phyloP scores from a whole-genome alignment of 345 rosid species.

The Eucalyptus urophylla region DNA sequence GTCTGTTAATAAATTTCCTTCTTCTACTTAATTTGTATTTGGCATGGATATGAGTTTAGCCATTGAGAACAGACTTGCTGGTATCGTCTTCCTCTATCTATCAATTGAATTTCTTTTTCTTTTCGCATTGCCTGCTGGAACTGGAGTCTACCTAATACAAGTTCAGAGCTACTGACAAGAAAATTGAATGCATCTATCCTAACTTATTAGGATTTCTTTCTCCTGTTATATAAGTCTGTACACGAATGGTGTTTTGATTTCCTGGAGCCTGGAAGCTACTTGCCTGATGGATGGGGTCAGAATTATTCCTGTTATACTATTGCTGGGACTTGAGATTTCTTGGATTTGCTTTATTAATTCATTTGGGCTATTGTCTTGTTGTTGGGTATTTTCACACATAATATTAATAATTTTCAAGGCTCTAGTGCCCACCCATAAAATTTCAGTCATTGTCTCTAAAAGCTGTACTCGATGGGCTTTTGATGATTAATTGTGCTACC shows the following conservation, averaged over 20 bases:
- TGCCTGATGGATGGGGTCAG: not conserved
- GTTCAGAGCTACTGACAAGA: not conserved
- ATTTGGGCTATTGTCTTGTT: not conserved
- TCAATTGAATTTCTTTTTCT: not conserved
- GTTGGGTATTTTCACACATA: not conserved
- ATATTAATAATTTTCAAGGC: not conserved
- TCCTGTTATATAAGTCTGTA: not conserved
- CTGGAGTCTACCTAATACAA: not conserved
- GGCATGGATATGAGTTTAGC: not conserved
- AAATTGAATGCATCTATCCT: not conserved
- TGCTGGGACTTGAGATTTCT: not conserved
- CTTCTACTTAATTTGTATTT: not conserved
- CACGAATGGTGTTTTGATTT: not conserved
- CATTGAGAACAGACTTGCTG: not conserved
- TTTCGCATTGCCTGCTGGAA: not conserved
- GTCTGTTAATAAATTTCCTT: not conserved
- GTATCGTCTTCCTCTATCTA: not conserved
- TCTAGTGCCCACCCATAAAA: not conserved
- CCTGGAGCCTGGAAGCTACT: not conserved
- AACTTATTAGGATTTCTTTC: not conserved
- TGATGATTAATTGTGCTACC: not conserved
- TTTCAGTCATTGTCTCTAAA: not conserved
- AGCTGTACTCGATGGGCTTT: not conserved
- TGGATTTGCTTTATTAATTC: not conserved
- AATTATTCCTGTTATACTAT: not conserved